These are phyloP conservation scores for Trichoderma sp. DNA, from an alignment of 2,329 filamentous ascomycete genomes.

Conservation along the genomic window DNA sequence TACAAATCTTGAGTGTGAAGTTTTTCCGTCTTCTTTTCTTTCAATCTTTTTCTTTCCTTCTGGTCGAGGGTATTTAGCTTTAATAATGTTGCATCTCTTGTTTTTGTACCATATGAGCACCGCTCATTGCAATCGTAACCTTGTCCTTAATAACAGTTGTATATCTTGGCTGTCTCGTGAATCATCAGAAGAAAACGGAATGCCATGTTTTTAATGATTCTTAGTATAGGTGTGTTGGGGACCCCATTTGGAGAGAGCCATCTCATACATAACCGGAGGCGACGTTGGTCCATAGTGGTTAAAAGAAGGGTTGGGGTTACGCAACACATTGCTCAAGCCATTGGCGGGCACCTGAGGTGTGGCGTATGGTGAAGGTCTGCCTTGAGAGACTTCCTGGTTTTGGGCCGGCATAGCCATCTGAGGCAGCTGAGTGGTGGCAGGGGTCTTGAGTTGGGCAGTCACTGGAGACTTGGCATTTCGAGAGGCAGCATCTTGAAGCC, in stretches of 20 bases:
- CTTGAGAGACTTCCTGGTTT: slow-evolving; percentile 32
- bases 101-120: not conserved
- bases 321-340: slow-evolving; percentile 30
- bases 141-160: not conserved
- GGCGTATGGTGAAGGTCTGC: slow-evolving; percentile 35
- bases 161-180: not conserved
- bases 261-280: slow-evolving; percentile 43
- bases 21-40: not conserved
- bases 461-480: slow-evolving; percentile 22
- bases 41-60: not conserved
- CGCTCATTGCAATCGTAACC: not conserved
- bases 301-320: slow-evolving; percentile 37
- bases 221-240: slow-evolving; percentile 46
- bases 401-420: slow-evolving; percentile 31
- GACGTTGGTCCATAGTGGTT: slow-evolving; percentile 47
- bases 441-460: slow-evolving; percentile 20
- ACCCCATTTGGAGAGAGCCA: slow-evolving; percentile 43
- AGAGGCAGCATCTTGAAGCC: slow-evolving; percentile 30
- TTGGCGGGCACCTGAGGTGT: slow-evolving; percentile 31
- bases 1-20: not conserved
- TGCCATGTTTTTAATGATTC: not conserved
- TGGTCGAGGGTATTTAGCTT: not conserved
- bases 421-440: slow-evolving; percentile 26
- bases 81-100: not conserved
- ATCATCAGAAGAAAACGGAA: slow-evolving; percentile 19